phyloP scores from a whole-genome alignment of 148 eudicot species.

The Amaranthus palmeri region DNA sequence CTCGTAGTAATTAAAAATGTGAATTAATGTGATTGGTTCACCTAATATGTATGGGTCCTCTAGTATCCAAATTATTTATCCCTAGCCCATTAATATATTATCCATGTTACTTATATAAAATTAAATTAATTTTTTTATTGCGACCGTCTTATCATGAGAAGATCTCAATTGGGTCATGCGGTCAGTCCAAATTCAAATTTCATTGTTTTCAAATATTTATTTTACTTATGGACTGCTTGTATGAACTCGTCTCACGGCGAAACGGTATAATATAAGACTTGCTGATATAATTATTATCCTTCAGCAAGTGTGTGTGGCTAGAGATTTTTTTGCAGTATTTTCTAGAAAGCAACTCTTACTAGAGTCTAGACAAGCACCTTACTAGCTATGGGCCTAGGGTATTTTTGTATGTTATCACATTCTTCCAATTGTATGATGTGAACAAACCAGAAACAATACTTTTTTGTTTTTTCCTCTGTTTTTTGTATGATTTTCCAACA shows the following conservation, averaged over 20 bases:
- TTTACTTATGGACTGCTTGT: too few relatives aligned
- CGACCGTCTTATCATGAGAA: too few relatives aligned
- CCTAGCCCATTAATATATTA: neutral
- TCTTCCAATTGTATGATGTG: constrained; percentile 1
- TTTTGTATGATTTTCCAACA: too few relatives aligned
- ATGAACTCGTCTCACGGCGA: too few relatives aligned
- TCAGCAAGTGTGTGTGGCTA: constrained; percentile 13
- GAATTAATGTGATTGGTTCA: constrained; percentile 4
- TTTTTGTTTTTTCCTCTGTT: neutral
- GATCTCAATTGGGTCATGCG: too few relatives aligned
- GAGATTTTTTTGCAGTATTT: constrained; percentile 2
- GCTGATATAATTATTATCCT: neutral
- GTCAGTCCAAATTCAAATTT: too few relatives aligned
- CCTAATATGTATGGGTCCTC: neutral
- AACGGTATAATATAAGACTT: too few relatives aligned
- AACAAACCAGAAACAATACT: neutral
- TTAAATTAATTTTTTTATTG: too few relatives aligned
- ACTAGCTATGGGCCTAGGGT: neutral
- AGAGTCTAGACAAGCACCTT: neutral
- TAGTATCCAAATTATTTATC: neutral
- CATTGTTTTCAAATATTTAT: too few relatives aligned
- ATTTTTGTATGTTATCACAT: neutral
- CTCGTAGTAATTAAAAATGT: too few relatives aligned
- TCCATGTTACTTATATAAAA: neutral
- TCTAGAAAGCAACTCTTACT: neutral